A percentile compares a stretch with the other conserved stretches of the same genome.
Conservation (phyloP, 768 basidiomycete genomes). For the Kwoniella dejecticola region DNA sequence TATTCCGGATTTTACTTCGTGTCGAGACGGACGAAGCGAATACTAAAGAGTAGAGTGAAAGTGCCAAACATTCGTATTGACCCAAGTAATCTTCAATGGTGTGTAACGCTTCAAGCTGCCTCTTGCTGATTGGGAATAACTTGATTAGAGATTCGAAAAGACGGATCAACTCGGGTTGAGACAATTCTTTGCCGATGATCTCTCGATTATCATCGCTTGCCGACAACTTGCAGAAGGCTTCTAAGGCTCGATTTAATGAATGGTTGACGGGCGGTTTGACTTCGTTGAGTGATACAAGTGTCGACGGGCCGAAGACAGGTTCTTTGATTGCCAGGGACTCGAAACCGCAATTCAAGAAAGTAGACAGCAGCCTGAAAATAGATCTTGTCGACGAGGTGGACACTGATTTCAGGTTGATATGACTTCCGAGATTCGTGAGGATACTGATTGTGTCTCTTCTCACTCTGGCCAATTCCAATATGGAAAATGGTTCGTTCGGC, state of each 20-base stretch:
- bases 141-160: conserved; percentile 73
- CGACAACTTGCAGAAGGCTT: conserved; percentile 76
- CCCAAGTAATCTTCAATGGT: conserved; percentile 68
- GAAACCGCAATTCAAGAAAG: conserved; percentile 74
- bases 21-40: conserved; percentile 77
- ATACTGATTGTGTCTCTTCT: conserved; percentile 77
- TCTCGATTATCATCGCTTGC: conserved; percentile 78
- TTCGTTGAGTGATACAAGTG: conserved; percentile 51
- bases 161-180: conserved; percentile 63
- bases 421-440: conserved; percentile 65
- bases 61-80: conserved; percentile 74
- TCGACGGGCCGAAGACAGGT: conserved; percentile 23
- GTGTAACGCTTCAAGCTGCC: conserved; percentile 63
- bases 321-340: conserved; percentile 46
- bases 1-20: conserved; percentile 69
- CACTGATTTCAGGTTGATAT: conserved; percentile 59
- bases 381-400: conserved; percentile 59
- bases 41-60: conserved; percentile 82
- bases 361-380: conserved; percentile 69
- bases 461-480: conserved; percentile 69
- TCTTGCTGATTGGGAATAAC: conserved; percentile 76
- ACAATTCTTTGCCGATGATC: conserved; percentile 64
- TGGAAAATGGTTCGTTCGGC: conserved; percentile 62
- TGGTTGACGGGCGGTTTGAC: conserved; percentile 66
- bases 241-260: conserved; percentile 62